Evolutionary conservation across 2,329 filamentous ascomycete species (phyloP).

Genomic region (Penicillium sp.): DNA sequence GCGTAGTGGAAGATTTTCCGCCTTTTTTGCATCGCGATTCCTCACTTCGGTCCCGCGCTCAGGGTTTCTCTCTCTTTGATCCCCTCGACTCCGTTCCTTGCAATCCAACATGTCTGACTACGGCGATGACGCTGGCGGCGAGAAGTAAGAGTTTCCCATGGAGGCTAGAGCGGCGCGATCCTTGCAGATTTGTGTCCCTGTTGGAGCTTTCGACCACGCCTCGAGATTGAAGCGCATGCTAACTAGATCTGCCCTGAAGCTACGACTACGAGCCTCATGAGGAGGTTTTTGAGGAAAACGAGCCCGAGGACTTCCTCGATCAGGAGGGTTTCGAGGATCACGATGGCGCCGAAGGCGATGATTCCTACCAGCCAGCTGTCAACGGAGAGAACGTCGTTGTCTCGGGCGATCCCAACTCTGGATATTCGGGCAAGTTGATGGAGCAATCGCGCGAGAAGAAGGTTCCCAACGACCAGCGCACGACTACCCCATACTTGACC

Average conservation of each 20-base stretch:
- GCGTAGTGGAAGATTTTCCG: conserved; percentile 37
- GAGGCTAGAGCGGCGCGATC: conserved; percentile 2
- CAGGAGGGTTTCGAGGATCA: conserved; percentile 56
- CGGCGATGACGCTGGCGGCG: conserved; percentile 63
- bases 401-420: conserved; percentile 53
- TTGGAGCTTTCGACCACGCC: background rate
- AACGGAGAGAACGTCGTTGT: conserved; percentile 44
- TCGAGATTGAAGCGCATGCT: conserved; percentile 23
- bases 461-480: conserved; percentile 82
- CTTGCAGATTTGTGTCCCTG: conserved; percentile 14
- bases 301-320: conserved; percentile 57
- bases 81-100: conserved; percentile 9
- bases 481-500: conserved; percentile 97
- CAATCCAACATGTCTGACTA: conserved; percentile 66
- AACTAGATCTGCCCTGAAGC: conserved; percentile 27
- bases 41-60: conserved; percentile 16
- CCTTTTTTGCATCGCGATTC: conserved; percentile 27
- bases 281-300: conserved; percentile 66
- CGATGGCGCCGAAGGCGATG: conserved; percentile 55
- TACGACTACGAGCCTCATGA: conserved; percentile 59
- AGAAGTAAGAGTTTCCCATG: conserved; percentile 49
- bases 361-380: conserved; percentile 34
- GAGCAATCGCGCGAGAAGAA: conserved; percentile 71
- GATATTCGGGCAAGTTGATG: conserved; percentile 53
- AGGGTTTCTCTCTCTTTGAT: conserved; percentile 20